Percentiles rank a stretch among this genome's conserved stretches.
Conservation (phyloP, 192 early-diverging fungal genomes). For the Linnemannia zychae region DNA sequence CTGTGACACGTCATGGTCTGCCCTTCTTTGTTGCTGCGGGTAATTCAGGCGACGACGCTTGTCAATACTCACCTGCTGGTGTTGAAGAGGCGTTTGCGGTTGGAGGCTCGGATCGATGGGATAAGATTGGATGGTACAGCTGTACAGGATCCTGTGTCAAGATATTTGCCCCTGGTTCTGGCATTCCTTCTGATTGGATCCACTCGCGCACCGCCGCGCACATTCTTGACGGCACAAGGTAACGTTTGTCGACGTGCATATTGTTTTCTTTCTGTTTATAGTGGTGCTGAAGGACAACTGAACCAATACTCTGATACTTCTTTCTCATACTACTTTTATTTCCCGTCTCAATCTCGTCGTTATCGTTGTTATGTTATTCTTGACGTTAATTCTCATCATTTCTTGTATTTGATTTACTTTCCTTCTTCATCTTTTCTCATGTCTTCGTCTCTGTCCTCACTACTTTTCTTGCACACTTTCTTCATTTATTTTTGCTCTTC, state of each 20-base stretch:
- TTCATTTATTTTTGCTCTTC: neutral
- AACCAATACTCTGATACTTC: too few species aligned
- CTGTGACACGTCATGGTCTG: constrained; percentile 71
- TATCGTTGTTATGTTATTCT: too few species aligned
- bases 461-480: neutral
- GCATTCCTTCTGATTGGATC: constrained; percentile 44
- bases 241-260: neutral
- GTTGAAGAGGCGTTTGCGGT: constrained; percentile 87
- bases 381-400: neutral
- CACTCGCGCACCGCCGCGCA: constrained; percentile 26
- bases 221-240: constrained; percentile 65
- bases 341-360: too few species aligned
- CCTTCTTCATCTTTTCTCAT: neutral
- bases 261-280: too few species aligned
- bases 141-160: constrained; percentile 92
- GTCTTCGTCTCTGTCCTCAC: neutral
- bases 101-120: constrained; percentile 83
- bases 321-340: too few species aligned
- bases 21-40: constrained; percentile 94
- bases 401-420: neutral
- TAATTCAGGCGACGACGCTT: constrained; percentile 89
- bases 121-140: constrained; percentile 87
- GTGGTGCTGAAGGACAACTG: too few species aligned
- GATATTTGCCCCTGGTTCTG: constrained; percentile 85
- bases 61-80: constrained; percentile 87